Percentiles rank a stretch among this genome's conserved stretches.
Conservation (phyloP, 768 basidiomycete genomes). For the Termitomyces sp. region DNA sequence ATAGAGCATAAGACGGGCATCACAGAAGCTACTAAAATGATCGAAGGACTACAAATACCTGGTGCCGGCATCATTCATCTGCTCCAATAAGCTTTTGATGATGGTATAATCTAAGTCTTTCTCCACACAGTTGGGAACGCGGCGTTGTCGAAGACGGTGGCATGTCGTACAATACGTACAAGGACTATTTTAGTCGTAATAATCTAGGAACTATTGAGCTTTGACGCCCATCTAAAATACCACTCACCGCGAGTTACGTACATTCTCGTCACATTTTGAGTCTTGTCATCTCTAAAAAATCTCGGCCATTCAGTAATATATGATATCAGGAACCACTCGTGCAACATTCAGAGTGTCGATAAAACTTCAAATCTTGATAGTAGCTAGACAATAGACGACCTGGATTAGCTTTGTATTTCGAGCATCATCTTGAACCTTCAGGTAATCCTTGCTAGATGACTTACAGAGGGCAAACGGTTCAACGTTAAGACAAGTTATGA, state of each 20-base stretch:
- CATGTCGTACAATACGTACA: background rate
- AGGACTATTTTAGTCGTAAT: background rate
- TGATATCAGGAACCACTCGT: too few relatives aligned
- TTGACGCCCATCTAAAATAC: background rate
- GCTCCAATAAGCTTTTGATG: background rate
- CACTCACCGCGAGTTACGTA: background rate
- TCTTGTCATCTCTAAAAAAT: too few relatives aligned
- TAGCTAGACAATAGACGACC: too few relatives aligned
- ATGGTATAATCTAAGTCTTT: background rate
- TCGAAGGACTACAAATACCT: background rate
- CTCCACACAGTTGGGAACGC: background rate
- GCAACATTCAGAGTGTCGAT: too few relatives aligned
- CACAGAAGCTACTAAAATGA: background rate
- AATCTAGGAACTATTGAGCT: background rate
- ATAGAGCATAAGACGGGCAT: background rate
- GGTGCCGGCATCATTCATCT: background rate
- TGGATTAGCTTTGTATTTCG: too few relatives aligned
- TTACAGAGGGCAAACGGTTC: too few relatives aligned
- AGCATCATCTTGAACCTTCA: too few relatives aligned
- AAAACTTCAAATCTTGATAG: too few relatives aligned
- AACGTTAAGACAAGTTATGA: too few relatives aligned
- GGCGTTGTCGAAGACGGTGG: background rate
- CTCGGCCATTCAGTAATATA: too few relatives aligned
- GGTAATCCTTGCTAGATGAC: too few relatives aligned
- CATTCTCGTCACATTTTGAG: too few relatives aligned